Base-by-base conservation (phyloP, 2,329 filamentous ascomycete species). In the Penicillium capsulatum region DNA sequence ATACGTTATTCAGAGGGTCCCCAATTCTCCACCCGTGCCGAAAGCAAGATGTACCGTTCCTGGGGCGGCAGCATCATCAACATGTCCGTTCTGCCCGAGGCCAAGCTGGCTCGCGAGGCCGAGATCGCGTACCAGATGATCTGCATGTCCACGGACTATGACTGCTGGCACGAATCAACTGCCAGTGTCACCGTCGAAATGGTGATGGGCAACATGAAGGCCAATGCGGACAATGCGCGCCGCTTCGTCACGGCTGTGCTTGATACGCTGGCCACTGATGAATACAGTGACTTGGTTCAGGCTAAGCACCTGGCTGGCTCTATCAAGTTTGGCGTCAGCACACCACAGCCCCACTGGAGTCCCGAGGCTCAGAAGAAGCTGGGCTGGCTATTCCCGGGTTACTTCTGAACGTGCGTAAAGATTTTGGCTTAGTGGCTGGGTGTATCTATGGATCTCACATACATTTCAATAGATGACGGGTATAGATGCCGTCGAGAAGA, bases 91-190 rank as follows among this genome's bases (percentile, higher is more conserved):
- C 77, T 98, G 11, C 92, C 92, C 14, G 92, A 98, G 71, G 86
- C 91, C 34, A 98, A 98, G 75, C 81, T 98, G 14, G 92, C 92
- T 7, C 83, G 87, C 38, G 92, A 98, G 72, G 92, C 92, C 16
- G 92, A 98, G 73, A 85, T 98, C 55, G 85, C 84, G 24, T 97
- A 97, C 69, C 89, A 94, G 72, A 94, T 96, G 79, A 94, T 98
- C 60, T 95, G 91, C 75, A 98, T 98, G 92, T 87, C 88, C 22
- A 98, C 92, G 17, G 92, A 98, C 73, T 98, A 98, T 67, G 92
- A 98, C 73, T 97, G 91, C 80, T 98, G 92, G 92, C 85, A 90
- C 35, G 81, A 78, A 14, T 78, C 77, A 34, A 84, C 81, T 42
- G 86, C 86, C 50, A 73, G 79, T 45, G 92, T 98, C 47, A 90